Conservation (phyloP, 2,329 filamentous ascomycete species). For the Colletotrichum sp. region DNA sequence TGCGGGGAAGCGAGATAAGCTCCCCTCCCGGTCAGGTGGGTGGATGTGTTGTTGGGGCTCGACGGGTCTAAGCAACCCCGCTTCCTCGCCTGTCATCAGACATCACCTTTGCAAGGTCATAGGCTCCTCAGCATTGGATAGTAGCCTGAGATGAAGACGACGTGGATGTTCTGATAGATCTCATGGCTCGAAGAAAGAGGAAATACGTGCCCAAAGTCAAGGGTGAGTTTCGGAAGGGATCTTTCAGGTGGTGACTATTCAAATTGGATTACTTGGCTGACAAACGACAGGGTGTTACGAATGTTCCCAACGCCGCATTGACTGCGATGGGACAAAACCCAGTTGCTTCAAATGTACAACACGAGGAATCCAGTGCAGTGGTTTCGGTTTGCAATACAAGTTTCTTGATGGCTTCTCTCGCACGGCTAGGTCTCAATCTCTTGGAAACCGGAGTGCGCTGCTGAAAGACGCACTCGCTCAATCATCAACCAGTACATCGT, state of each 20-base stretch:
- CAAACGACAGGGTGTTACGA: constrained; percentile 34
- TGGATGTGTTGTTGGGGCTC: background rate
- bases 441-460: background rate
- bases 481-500: background rate
- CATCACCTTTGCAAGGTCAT: background rate
- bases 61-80: background rate
- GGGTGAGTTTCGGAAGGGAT: constrained; percentile 3
- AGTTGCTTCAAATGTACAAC: constrained; percentile 35
- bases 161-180: background rate
- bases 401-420: constrained; percentile 25
- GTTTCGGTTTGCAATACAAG: constrained; percentile 30
- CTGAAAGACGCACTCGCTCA: constrained; percentile 9
- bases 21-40: background rate
- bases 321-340: constrained; percentile 36
- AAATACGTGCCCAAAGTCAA: constrained; percentile 27
- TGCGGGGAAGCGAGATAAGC: background rate
- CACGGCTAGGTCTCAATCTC: background rate
- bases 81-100: background rate
- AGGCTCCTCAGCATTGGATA: background rate
- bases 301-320: constrained; percentile 38
- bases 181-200: constrained; percentile 19
- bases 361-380: constrained; percentile 34
- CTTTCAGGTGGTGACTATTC: background rate
- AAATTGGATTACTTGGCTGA: background rate
- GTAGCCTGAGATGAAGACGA: background rate